Percentiles rank a stretch among this genome's conserved stretches.
phyloP scores from a whole-genome alignment of 345 rosid species.

The Euphorbia lathyris region DNA sequence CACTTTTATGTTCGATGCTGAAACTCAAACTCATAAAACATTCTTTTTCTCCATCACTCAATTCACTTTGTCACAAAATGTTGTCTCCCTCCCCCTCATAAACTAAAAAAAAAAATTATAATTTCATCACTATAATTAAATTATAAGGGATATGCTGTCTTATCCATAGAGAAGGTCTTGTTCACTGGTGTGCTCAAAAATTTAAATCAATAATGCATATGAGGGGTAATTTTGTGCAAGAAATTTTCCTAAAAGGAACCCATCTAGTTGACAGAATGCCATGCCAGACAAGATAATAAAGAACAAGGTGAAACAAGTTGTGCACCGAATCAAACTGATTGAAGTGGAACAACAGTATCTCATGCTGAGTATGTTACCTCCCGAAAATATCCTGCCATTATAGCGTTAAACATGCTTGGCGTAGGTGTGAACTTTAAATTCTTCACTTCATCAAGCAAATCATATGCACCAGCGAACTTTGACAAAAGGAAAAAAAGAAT shows the following conservation, averaged over 20 bases:
- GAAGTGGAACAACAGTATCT: constrained; percentile 7
- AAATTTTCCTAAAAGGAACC: not conserved
- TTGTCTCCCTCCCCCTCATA: no score
- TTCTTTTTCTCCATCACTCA: not conserved
- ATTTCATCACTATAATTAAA: not conserved
- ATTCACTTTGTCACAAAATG: not conserved
- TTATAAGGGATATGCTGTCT: not conserved
- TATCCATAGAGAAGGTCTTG: not conserved
- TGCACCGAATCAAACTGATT: not conserved
- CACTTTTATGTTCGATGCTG: not conserved
- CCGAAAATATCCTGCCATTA: constrained; percentile 74
- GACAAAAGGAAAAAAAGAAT: not conserved
- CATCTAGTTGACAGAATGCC: not conserved
- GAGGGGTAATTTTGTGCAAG: not conserved
- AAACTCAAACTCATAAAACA: not conserved
- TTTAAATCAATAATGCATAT: not conserved
- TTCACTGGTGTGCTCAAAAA: not conserved
- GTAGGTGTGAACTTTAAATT: constrained; percentile 54
- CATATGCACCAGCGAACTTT: constrained; percentile 68
- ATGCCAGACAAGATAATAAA: not conserved
- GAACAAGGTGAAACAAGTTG: not conserved
- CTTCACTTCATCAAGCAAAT: constrained; percentile 57
- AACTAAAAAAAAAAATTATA: not conserved
- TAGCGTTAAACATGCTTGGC: constrained; percentile 64
- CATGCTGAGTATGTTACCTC: constrained; percentile 45